phyloP scores from a whole-genome alignment of 1,284 basidiomycete species.

The Tetrapyrgos nigripes region DNA sequence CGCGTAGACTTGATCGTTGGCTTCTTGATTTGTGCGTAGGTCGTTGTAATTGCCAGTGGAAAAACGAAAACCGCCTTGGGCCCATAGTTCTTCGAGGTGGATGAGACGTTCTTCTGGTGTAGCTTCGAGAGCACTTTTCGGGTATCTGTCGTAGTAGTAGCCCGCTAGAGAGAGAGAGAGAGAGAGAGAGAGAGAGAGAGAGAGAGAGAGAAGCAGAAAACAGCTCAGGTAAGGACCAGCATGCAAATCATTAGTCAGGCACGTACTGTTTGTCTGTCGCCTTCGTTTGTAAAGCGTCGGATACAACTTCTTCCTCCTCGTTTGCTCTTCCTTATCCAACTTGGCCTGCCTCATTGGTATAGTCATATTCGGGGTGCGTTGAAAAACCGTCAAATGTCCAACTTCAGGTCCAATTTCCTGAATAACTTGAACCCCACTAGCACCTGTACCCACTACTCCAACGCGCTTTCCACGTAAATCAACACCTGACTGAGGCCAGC shows the following conservation, averaged over 20 bases:
- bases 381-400: conserved; percentile 35
- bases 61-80: conserved; percentile 27
- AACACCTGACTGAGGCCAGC: conserved; percentile 30
- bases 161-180: conserved; percentile 15
- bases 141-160: conserved; percentile 20
- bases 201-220: not conserved
- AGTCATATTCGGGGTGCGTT: conserved; percentile 32
- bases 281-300: conserved; percentile 24
- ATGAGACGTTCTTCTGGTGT: conserved; percentile 29
- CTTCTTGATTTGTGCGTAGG: conserved; percentile 20
- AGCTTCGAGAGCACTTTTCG: conserved; percentile 16
- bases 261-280: conserved; percentile 23
- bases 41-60: conserved; percentile 24
- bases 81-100: conserved; percentile 28
- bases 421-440: conserved; percentile 32
- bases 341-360: conserved; percentile 29
- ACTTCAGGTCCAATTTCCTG: conserved; percentile 32
- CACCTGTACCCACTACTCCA: conserved; percentile 31
- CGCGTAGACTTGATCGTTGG: conserved; percentile 26
- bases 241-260: not conserved
- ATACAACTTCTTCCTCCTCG: conserved; percentile 24
- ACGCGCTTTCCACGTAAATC: conserved; percentile 29
- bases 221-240: too few relatives aligned
- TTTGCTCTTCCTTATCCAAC: conserved; percentile 14
- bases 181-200: not conserved